These are phyloP conservation scores for Phytophthora gonapodyides DNA, from an alignment of 352 stramenopile species.

Conservation along the genomic window DNA sequence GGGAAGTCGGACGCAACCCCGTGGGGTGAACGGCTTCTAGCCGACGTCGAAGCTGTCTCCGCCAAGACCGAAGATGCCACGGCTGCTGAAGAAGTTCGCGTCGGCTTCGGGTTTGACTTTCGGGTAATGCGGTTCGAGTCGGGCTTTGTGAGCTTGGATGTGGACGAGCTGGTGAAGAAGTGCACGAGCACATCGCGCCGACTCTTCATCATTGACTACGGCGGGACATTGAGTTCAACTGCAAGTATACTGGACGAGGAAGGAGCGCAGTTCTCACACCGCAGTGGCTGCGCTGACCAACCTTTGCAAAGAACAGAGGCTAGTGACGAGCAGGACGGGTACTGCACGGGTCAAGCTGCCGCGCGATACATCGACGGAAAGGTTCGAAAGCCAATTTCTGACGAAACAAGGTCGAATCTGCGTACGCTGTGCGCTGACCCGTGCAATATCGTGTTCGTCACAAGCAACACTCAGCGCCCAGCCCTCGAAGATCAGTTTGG, in stretches of 20 bases:
- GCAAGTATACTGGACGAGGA: conserved; percentile 70
- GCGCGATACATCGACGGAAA: conserved; percentile 67
- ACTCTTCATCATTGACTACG: conserved; percentile 98
- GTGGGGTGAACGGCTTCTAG: conserved; percentile 95
- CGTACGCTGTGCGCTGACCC: conserved; percentile 58
- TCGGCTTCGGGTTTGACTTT: conserved; percentile 97
- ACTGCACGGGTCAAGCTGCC: conserved; percentile 32
- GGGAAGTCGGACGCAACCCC: conserved; percentile 68
- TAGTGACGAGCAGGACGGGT: conserved; percentile 9
- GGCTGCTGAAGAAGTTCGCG: conserved; percentile 73
- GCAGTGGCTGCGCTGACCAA: conserved; percentile 12
- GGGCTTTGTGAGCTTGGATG: conserved; percentile 93
- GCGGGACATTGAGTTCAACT: conserved; percentile 93
- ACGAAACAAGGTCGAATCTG: conserved; percentile 60
- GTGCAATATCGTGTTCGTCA: conserved; percentile 71
- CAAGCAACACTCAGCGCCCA: conserved; percentile 59
- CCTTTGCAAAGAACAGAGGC: conserved; percentile 12
- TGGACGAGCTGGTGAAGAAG: conserved; percentile 85
- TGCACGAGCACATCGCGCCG: conserved; percentile 65
- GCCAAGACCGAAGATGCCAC: conserved; percentile 45
- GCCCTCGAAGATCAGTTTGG: conserved; percentile 69
- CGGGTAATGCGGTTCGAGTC: conserved; percentile 95
- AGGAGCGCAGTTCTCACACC: conserved; percentile 48
- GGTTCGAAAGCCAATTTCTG: conserved; percentile 66
- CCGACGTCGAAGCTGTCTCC: conserved; percentile 91